phyloP scores from a whole-genome alignment of 257 asterid species.

The Nemophila menziesii region DNA sequence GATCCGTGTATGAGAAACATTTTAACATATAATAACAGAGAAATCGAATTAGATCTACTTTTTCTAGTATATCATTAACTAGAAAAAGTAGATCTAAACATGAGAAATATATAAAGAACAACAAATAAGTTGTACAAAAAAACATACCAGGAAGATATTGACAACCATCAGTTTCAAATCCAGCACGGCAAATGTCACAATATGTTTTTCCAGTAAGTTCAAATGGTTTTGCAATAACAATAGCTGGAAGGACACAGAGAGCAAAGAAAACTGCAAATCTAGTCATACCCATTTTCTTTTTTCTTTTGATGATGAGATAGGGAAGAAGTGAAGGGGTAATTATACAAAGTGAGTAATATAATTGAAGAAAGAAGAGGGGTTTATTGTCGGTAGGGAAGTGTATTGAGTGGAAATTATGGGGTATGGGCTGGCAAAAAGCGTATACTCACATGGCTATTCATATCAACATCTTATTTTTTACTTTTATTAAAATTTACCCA shows the following conservation, averaged over 20 bases:
- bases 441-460: conserved; percentile 18
- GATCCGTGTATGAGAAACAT: not conserved
- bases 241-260: conserved; percentile 27
- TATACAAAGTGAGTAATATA: not conserved
- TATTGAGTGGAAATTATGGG: not conserved
- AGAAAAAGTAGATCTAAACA: not conserved
- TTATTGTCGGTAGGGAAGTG: conserved; percentile 12
- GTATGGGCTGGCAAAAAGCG: conserved; percentile 30
- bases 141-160: conserved; percentile 33
- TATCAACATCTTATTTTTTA: not conserved
- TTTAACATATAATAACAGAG: too few species aligned
- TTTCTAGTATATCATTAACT: too few species aligned
- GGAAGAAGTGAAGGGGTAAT: not conserved
- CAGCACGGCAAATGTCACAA: conserved; percentile 79
- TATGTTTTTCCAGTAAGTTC: conserved; percentile 36
- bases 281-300: conserved; percentile 28
- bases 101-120: too few species aligned
- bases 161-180: conserved; percentile 51
- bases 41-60: too few species aligned
- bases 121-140: not conserved
- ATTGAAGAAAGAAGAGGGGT: conserved; percentile 5
- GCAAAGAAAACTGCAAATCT: conserved; percentile 26
- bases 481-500: not conserved
- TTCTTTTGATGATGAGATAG: not conserved
- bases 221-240: conserved; percentile 27